Evolutionary conservation across 1,139 yeast species (phyloP), one percentile per base, ranked within the genome.

Genomic region (Yamadazyma atmosphaerica): DNA sequence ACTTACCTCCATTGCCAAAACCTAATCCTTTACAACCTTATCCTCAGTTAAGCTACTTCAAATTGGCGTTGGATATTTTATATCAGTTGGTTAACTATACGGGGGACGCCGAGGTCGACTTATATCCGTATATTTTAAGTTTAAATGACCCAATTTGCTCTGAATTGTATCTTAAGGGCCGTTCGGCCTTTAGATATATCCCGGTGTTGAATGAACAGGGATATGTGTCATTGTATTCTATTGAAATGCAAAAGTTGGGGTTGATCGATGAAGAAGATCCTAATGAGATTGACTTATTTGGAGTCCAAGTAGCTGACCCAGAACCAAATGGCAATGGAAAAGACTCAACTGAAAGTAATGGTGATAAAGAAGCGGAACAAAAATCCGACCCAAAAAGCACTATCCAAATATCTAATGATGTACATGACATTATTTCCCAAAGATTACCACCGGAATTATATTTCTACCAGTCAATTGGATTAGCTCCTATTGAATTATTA

Each of bases 381-480:
- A 36, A 44, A 32, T 5, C 13, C 5, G 13, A 24, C 6, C n/a
- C 29, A 6, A 33, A 39, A 7, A 41, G 36, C 8, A 22, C 41
- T 19, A 56, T 62, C 26, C 72, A 65, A 45, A 71, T 82, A 21
- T 98, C 98, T 10, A 77, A 78, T 45, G 95, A 89, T 58, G 70
- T 87, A 16, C 95, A 87, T 55, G 92, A 84, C 36, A 77, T 90
- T 38, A 74, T 92, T 37, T 89, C 95, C 4, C 90, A 86, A 58
- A 77, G 94, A 54, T 69, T 92, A 38, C 96, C 98, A 1, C 86
- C 89, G 34, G 98, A 90, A 61, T 71, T 86, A 33, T 83, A 81
- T 55, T 88, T 84, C 55, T 92, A 89, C 60, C 80, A 82, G 54
- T 83, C 95, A 0, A 63, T 85, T 38, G 98, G 98, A 1, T 58